Evolutionary conservation across 768 basidiomycete species (phyloP).

Genomic region (Leucogyrophana mollusca): DNA sequence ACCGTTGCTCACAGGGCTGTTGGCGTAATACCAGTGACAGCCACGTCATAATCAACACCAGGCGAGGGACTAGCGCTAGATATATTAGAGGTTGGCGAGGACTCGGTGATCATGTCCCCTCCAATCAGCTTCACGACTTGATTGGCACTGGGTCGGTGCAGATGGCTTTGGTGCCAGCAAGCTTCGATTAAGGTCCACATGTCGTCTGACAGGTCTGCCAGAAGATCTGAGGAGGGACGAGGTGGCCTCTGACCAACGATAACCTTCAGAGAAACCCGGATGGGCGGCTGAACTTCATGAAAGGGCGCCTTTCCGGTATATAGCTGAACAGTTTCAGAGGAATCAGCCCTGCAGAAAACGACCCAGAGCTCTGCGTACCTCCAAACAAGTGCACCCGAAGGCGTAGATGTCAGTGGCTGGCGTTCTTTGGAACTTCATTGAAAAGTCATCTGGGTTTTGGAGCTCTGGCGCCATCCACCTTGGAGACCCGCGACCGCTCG

Average conservation of each 20-base stretch:
- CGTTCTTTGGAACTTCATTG: conserved; percentile 22
- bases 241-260: conserved; percentile 16
- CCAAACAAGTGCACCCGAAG: conserved; percentile 32
- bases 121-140: conserved; percentile 12
- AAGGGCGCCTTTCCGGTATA: conserved; percentile 20
- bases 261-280: conserved; percentile 18
- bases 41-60: too few species aligned
- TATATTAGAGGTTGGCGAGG: too few species aligned
- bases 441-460: conserved; percentile 28
- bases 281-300: conserved; percentile 14
- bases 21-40: too few species aligned
- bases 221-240: conserved; percentile 13
- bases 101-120: background rate
- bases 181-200: conserved; percentile 14
- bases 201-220: conserved; percentile 8
- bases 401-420: conserved; percentile 31
- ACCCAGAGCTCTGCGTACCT: conserved; percentile 16
- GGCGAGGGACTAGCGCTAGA: too few species aligned
- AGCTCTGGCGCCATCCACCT: conserved; percentile 39
- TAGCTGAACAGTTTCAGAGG: too few species aligned
- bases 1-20: too few species aligned
- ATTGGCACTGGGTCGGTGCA: conserved; percentile 12
- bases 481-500: conserved; percentile 24
- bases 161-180: conserved; percentile 14
- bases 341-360: background rate